phyloP scores from a whole-genome alignment of 345 rosid species.

The Pseudoturritis turrita region DNA sequence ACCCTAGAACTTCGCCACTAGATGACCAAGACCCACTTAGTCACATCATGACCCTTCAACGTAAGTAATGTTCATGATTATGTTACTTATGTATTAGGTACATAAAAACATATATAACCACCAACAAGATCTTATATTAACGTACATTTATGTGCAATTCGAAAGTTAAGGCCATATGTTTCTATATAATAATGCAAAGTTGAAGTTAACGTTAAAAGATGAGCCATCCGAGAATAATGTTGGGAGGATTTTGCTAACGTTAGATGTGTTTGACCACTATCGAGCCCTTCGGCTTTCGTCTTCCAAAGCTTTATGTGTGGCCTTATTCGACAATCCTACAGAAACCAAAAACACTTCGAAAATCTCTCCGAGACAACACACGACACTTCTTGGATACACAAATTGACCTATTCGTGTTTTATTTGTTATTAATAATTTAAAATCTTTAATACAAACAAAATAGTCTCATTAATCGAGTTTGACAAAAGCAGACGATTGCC shows the following conservation, averaged over 20 bases:
- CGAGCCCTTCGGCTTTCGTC: conserved; percentile 35
- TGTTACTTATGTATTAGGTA: not conserved
- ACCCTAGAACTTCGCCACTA: too few relatives aligned
- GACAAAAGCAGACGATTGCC: conserved; percentile 18
- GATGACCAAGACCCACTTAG: too few relatives aligned
- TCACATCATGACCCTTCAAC: not conserved
- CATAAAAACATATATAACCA: not conserved
- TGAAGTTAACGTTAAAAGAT: conserved; percentile 17
- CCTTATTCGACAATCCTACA: conserved; percentile 31
- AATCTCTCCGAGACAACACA: conserved; percentile 30
- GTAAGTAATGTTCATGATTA: not conserved
- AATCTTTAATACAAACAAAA: conserved; percentile 15
- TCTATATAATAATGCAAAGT: not conserved
- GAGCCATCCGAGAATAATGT: conserved; percentile 24
- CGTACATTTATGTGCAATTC: not conserved
- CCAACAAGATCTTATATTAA: not conserved
- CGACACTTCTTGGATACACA: conserved; percentile 36
- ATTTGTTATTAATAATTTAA: conserved; percentile 2
- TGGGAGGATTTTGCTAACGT: conserved; percentile 12
- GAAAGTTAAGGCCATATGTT: not conserved
- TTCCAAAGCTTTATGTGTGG: conserved; percentile 28
- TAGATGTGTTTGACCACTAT: conserved; percentile 28
- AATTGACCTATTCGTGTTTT: conserved; percentile 27
- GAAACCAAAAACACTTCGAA: conserved; percentile 26
- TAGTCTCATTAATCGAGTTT: conserved; percentile 25